Evolutionary conservation across 352 stramenopile genomes (phyloP), one percentile per base, ranked within the genome.

Genomic region (Pythium rhizo-oryzae): DNA sequence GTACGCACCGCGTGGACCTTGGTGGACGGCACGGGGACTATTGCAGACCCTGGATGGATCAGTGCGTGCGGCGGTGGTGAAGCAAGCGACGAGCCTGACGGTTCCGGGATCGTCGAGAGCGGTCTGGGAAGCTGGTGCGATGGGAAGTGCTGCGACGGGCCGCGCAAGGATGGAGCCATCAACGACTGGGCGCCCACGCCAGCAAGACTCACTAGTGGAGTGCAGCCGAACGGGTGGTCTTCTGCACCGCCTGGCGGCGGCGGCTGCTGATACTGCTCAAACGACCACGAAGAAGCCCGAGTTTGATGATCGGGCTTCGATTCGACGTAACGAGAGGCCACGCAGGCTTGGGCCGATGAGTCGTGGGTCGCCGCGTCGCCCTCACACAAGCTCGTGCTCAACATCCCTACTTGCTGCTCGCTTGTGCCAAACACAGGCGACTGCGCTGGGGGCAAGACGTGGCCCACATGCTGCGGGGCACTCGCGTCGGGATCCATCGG

Each of bases 401-500:
- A 21, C 56, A 53, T 12, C 6, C 9, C 15, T 2, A 21, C 4
- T 8, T 47, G 30, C 18, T 56, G 43, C 5, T 56, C 59, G 28
- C 35, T 24, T 21, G n/a, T 2, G 8, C 18, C 35, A 23, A 57
- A 57, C 35, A 57, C 28, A 18, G 47, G 24, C 15, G 56, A 54
- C 8, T 59, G 46, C 13, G 24, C 1, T 25, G 23, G 12, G 23
- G 39, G 16, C 4, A 15, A 7, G n/a, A 21, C 16, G 25, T 63
- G 57, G 41, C n/a, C 35, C 4, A 19, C 30, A 0, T 57, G 33
- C 3, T 46, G 60, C 4, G 39, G 35, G 2, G 23, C 46, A n/a
- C 21, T 24, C 15, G 51, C 9, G 8, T 64, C 67, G 7, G 54
- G 24, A 51, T 74, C 67, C 55, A 74, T 69, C 13, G 67, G 67